A percentile compares a stretch with the other conserved stretches of the same genome.
Conservation (phyloP, 2,329 filamentous ascomycete species). For the Colletotrichum horii region DNA sequence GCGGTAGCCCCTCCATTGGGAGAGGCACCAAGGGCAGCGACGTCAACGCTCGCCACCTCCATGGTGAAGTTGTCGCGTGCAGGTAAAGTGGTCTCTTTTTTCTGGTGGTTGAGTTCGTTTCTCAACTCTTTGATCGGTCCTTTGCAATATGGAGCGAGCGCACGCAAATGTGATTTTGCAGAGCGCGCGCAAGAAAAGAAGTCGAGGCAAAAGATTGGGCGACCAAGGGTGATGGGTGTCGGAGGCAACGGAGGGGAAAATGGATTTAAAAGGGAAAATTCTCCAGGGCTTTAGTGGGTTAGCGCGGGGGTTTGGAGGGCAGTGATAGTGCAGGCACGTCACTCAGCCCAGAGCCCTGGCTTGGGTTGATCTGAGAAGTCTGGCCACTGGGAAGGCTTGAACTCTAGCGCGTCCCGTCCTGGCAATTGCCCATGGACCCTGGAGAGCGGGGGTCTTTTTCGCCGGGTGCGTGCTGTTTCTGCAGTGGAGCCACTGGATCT, state of each 20-base stretch:
- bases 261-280: conserved; percentile 24
- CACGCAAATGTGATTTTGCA: neutral
- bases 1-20: conserved; percentile 34
- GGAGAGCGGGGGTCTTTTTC: conserved; percentile 4
- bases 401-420: conserved; percentile 5
- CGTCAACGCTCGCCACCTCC: conserved; percentile 42
- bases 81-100: neutral
- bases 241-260: conserved; percentile 19
- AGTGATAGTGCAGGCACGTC: conserved; percentile 16
- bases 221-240: neutral
- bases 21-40: conserved; percentile 19
- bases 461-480: neutral
- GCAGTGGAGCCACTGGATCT: neutral
- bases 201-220: neutral
- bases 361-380: neutral
- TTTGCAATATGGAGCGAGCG: neutral
- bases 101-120: neutral
- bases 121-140: neutral
- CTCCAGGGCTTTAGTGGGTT: conserved; percentile 25
- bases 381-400: neutral
- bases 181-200: neutral
- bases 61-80: conserved; percentile 38
- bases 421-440: conserved; percentile 11
- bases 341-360: conserved; percentile 11
- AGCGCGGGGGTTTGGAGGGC: conserved; percentile 22